Conservation (phyloP, 805 yeast genomes). For the Clavispora santaluciae region DNA sequence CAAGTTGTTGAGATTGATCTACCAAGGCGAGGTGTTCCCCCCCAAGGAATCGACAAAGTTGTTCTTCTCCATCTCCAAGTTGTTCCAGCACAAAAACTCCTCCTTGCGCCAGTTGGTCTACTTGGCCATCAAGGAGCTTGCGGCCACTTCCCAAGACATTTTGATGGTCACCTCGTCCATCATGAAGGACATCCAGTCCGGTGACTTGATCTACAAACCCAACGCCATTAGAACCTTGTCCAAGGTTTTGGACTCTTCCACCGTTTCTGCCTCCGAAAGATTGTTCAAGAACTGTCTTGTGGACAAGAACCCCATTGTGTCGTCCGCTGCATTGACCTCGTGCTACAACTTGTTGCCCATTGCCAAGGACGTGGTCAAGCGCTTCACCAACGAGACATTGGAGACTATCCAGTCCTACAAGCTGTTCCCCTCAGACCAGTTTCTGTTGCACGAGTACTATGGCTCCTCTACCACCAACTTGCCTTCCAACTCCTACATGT, state of each 20-base stretch:
- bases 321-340: slow-evolving; percentile 91
- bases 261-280: slow-evolving; percentile 91
- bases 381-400: slow-evolving; percentile 92
- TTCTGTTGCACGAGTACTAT: slow-evolving; percentile 51
- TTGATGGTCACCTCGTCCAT: slow-evolving; percentile 97
- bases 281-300: slow-evolving; percentile 89
- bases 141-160: slow-evolving; percentile 80
- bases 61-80: slow-evolving; percentile 89
- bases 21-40: slow-evolving; percentile 84
- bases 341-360: slow-evolving; percentile 87
- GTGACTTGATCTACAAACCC: slow-evolving; percentile 81
- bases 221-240: slow-evolving; percentile 91
- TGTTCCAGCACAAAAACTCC: slow-evolving; percentile 88
- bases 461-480: slow-evolving; percentile 45
- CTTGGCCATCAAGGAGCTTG: slow-evolving; percentile 87
- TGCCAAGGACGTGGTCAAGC: slow-evolving; percentile 85
- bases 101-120: slow-evolving; percentile 90
- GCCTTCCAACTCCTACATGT: slow-evolving; percentile 70
- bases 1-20: slow-evolving; percentile 73
- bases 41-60: slow-evolving; percentile 84
- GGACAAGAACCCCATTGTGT: slow-evolving; percentile 78
- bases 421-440: slow-evolving; percentile 45
- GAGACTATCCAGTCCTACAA: slow-evolving; percentile 76
- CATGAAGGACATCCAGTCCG: slow-evolving; percentile 95
- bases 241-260: slow-evolving; percentile 82